These are phyloP conservation scores for Albugo laibachii DNA, from an alignment of 352 stramenopile genomes.

Conservation along the genomic window DNA sequence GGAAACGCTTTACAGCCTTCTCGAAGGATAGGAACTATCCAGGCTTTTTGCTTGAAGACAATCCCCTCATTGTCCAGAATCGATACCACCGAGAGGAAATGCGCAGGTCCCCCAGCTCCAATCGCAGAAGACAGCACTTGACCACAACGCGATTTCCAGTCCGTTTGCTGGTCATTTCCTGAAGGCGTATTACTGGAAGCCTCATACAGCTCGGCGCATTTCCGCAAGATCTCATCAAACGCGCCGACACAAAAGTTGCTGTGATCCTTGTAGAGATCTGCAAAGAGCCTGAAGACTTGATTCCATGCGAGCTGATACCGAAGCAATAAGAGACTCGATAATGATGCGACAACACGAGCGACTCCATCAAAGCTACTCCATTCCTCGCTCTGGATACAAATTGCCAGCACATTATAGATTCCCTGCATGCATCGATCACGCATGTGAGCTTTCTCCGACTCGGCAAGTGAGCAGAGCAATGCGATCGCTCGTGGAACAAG, in stretches of 20 bases:
- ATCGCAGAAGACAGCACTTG: constrained; percentile 42
- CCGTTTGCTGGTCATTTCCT: constrained; percentile 12
- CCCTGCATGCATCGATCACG: constrained; percentile 44
- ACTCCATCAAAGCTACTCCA: constrained; percentile 32
- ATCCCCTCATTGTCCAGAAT: constrained; percentile 50
- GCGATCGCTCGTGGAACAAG: constrained; percentile 60
- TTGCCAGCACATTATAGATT: constrained; percentile 38
- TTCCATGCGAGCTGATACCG: constrained; percentile 67
- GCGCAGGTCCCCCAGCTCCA: constrained; percentile 32
- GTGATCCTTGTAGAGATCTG: constrained; percentile 55
- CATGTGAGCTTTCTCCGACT: constrained; percentile 27
- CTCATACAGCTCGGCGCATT: constrained; percentile 59
- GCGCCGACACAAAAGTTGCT: constrained; percentile 25
- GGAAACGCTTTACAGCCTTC: constrained; percentile 29
- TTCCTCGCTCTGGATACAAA: constrained; percentile 20
- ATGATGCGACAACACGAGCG: constrained; percentile 43
- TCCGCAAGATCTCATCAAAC: constrained; percentile 45
- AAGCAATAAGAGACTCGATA: constrained; percentile 64
- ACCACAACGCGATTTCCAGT: constrained; percentile 35
- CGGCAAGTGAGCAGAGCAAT: constrained; percentile 47
- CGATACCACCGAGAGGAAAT: constrained; percentile 54
- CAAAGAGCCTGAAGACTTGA: constrained; percentile 55
- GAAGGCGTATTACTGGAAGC: constrained; percentile 47
- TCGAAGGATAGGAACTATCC: constrained; percentile 65
- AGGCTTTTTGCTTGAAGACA: constrained; percentile 50